These are phyloP conservation scores for Oryza officinalis DNA, from an alignment of 176 grass and related monocot species.

Conservation along the genomic window DNA sequence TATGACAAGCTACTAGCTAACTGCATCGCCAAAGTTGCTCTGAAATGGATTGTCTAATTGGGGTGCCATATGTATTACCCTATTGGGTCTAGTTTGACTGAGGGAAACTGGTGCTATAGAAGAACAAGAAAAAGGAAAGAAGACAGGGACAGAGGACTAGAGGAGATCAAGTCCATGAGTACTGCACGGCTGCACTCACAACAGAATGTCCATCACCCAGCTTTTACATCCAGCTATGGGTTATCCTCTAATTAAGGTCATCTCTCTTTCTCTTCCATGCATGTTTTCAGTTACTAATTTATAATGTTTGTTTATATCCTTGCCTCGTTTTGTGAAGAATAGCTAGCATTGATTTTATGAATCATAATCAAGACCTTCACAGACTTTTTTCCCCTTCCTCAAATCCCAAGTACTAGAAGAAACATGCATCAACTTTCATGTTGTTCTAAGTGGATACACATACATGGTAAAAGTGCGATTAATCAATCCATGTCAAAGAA, in stretches of 20 bases:
- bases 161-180: neutral
- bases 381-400: slow-evolving; percentile 1
- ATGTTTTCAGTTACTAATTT: neutral
- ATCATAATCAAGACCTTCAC: slow-evolving; percentile 1
- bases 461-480: neutral
- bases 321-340: slow-evolving; percentile 4
- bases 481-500: neutral
- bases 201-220: slow-evolving; percentile 5
- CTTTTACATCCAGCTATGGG: slow-evolving; percentile 24
- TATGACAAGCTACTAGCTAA: neutral
- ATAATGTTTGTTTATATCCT: slow-evolving; percentile 3
- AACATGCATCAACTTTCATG: slow-evolving; percentile 30
- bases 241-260: slow-evolving; percentile 9
- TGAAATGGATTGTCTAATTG: slow-evolving; percentile 37
- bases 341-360: slow-evolving; percentile 20
- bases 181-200: slow-evolving; percentile 10
- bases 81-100: slow-evolving; percentile 28
- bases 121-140: slow-evolving; percentile 16
- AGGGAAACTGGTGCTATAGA: slow-evolving; percentile 26
- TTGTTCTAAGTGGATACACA: neutral
- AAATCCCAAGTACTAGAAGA: slow-evolving; percentile 34
- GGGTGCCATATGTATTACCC: neutral
- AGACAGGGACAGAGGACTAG: slow-evolving; percentile 7
- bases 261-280: neutral
- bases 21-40: slow-evolving; percentile 11